Evolutionary conservation across 2,329 filamentous ascomycete genomes (phyloP).

Genomic region (Alternaria novae-zelandiae): DNA sequence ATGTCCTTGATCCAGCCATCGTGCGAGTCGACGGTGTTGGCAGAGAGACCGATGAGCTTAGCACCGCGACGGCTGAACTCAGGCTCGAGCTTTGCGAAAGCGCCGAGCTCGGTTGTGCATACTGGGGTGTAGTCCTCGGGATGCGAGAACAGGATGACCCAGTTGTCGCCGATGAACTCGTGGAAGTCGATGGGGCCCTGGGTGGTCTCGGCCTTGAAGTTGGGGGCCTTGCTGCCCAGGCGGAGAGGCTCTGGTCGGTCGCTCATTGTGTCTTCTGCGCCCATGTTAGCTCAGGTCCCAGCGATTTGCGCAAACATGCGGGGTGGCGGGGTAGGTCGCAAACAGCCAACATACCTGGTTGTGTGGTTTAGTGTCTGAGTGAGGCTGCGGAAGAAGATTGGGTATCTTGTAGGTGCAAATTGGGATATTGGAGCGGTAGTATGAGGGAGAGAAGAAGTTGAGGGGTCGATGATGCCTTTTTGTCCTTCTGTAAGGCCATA

Average conservation of each 20-base stretch:
- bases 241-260: conserved; percentile 58
- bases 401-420: not conserved
- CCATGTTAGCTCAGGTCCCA: conserved; percentile 17
- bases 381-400: not conserved
- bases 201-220: conserved; percentile 74
- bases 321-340: conserved; percentile 36
- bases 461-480: conserved; percentile 22
- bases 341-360: conserved; percentile 14
- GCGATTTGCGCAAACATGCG: conserved; percentile 38
- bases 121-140: conserved; percentile 67
- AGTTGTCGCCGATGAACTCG: conserved; percentile 72
- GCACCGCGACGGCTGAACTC: conserved; percentile 68
- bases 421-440: not conserved
- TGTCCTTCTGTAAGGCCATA: conserved; percentile 29
- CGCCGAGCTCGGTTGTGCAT: conserved; percentile 69
- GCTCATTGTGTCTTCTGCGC: conserved; percentile 35
- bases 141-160: conserved; percentile 75
- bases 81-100: conserved; percentile 68
- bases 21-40: conserved; percentile 59
- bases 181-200: conserved; percentile 72
- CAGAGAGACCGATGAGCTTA: conserved; percentile 66
- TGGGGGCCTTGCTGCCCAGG: conserved; percentile 69
- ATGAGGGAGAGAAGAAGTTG: not conserved
- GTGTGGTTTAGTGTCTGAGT: not conserved
- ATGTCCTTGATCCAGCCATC: conserved; percentile 62